Evolutionary conservation across 495 filamentous ascomycete genomes (phyloP), one percentile per base, ranked within the genome.

Genomic region (Friedmanniomyces simplex): DNA sequence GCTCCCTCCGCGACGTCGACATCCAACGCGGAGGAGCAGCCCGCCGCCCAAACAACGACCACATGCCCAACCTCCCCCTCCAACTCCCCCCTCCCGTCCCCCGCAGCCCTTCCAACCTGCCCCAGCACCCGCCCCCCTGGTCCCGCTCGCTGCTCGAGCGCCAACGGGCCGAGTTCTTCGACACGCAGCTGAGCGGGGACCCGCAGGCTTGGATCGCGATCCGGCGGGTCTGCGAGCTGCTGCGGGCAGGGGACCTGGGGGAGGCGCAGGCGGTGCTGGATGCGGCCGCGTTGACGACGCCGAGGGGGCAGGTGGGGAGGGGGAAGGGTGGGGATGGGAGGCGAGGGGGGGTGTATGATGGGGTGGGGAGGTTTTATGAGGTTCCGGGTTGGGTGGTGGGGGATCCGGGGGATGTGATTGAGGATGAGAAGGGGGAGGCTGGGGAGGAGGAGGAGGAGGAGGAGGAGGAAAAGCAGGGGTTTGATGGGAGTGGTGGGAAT

Each of bases 231-330:
- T 72, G 86, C 14, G 79, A 86, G 53, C 69, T 87, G 18, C 63
- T 94, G 61, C 83, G 81, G 69, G 61, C 64, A 1, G 72, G 68
- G 11, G 78, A 85, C 66, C 61, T 88, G 3, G 76, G 67, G 13
- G 91, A 85, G 3, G 89, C 91, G 26, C 90, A 96, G 74, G 78
- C 75, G 39, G 84, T 88, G 46, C 68, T 95, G 7, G 81, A 83
- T 68, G 90, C 91, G 1, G 83, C 82, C 8, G 89, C 82, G 6
- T 77, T 95, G 39, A 95, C 86, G 1, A 73, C 93, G 37, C 89
- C 89, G 1, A 89, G 82, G 0, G 83, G 72, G 22, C 21, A 64
- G 78, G 83, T 25, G 78, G 91, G 67, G 66, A 89, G 11, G 79
- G 79, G 16, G 76, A 85, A 24, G 21, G 43, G 42, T 1, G 21